These are phyloP conservation scores for Helichrysum umbraculigerum DNA, from an alignment of 129 eudicot species.

Conservation along the genomic window DNA sequence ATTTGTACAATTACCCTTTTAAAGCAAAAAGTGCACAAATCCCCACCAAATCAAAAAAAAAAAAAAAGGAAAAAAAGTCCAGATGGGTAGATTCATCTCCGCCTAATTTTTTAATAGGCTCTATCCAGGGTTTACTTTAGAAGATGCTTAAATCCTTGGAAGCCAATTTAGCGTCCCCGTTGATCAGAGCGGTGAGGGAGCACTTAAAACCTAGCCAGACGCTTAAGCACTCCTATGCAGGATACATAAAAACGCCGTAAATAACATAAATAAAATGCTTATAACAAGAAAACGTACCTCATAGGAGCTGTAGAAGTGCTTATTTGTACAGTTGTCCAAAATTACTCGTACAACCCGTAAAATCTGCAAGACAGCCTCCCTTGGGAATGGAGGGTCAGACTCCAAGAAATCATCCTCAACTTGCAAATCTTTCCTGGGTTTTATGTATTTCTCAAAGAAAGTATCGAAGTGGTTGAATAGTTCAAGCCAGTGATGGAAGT, in stretches of 20 bases:
- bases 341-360: slow-evolving; percentile 83
- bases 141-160: not conserved
- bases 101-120: not conserved
- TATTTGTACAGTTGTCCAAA: slow-evolving; percentile 91
- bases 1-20: not conserved
- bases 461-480: slow-evolving; percentile 88
- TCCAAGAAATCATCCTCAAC: slow-evolving; percentile 71
- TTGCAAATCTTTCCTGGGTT: slow-evolving; percentile 89
- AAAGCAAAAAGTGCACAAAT: not conserved
- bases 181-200: slow-evolving; percentile 1
- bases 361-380: slow-evolving; percentile 87
- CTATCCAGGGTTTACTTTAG: not conserved
- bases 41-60: slow-evolving; percentile 1
- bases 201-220: not conserved
- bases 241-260: not conserved
- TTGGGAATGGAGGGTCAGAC: slow-evolving; percentile 88
- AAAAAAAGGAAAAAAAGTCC: not conserved
- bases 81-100: slow-evolving; percentile 9
- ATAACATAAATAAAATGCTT: not conserved
- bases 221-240: not conserved
- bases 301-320: slow-evolving; percentile 86
- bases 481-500: slow-evolving; percentile 96
- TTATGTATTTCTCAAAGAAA: slow-evolving; percentile 83
- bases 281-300: slow-evolving; percentile 58
- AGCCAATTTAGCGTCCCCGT: not conserved